phyloP scores from a whole-genome alignment of 1,284 basidiomycete genomes.

The Malassezia caprae region DNA sequence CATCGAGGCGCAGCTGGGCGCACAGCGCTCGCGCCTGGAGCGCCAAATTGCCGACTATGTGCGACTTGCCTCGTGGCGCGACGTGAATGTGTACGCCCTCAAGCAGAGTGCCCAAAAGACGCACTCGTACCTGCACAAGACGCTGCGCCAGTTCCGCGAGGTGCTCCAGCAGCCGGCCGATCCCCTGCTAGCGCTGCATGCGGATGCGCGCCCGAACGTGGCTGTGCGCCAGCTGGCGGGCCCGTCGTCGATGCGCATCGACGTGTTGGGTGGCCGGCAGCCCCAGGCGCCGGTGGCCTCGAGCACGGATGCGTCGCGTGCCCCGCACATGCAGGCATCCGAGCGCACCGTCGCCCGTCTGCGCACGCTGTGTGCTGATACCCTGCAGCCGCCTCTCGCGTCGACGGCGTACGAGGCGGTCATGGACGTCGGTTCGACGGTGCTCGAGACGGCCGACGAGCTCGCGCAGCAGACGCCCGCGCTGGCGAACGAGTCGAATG shows the following conservation, averaged over 20 bases:
- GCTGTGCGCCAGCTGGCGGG: conserved; percentile 14
- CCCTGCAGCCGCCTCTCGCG: conserved; percentile 22
- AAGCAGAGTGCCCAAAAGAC: conserved; percentile 82
- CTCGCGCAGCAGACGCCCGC: conserved; percentile 51
- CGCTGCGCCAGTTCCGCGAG: conserved; percentile 83
- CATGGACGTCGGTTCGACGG: conserved; percentile 59
- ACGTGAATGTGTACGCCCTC: conserved; percentile 87
- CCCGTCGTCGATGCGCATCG: conserved; percentile 7
- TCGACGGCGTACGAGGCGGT: conserved; percentile 10
- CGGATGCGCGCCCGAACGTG: conserved; percentile 23
- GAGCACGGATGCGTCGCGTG: neutral
- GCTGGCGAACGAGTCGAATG: conserved; percentile 48
- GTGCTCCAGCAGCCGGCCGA: conserved; percentile 65
- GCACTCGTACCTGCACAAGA: conserved; percentile 83
- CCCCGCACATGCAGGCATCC: conserved; percentile 5
- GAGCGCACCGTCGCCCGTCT: conserved; percentile 24
- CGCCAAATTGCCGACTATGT: conserved; percentile 75
- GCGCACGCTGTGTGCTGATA: conserved; percentile 17
- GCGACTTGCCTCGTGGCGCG: conserved; percentile 95
- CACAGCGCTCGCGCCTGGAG: conserved; percentile 62
- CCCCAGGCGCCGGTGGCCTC: too few relatives aligned
- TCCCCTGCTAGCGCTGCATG: conserved; percentile 28
- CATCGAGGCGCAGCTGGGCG: conserved; percentile 55
- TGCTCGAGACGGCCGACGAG: conserved; percentile 61
- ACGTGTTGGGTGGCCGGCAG: neutral